These are phyloP conservation scores for Daldinia vernicosa DNA, from an alignment of 495 filamentous ascomycete species.

Conservation along the genomic window DNA sequence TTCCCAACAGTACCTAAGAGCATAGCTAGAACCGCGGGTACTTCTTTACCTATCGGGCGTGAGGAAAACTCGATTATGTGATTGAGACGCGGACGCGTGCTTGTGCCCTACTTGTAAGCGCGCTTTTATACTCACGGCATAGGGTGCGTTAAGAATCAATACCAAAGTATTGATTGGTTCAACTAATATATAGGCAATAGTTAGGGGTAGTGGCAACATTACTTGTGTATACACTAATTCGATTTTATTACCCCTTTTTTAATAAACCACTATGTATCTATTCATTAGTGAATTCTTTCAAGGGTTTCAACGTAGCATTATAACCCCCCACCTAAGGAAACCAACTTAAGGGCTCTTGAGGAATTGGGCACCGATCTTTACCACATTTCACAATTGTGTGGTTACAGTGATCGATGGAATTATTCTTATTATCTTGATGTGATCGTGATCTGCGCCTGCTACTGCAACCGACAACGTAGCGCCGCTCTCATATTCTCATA, in stretches of 20 bases:
- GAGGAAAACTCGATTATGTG: constrained; percentile 2
- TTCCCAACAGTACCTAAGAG: background rate
- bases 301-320: constrained; percentile 30
- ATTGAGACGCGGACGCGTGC: constrained; percentile 31
- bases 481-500: background rate
- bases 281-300: constrained; percentile 27
- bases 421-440: constrained; percentile 41
- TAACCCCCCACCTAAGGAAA: constrained; percentile 22
- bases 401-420: constrained; percentile 42
- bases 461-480: constrained; percentile 27
- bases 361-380: constrained; percentile 40
- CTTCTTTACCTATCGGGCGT: constrained; percentile 12
- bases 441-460: constrained; percentile 38
- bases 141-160: constrained; percentile 12
- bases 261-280: background rate
- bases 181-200: background rate
- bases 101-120: background rate
- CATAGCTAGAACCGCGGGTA: background rate
- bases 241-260: constrained; percentile 27
- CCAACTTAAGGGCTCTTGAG: background rate
- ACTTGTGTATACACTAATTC: constrained; percentile 6
- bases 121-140: constrained; percentile 17
- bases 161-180: background rate
- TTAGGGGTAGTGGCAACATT: background rate
- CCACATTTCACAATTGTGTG: constrained; percentile 22